Evolutionary conservation across 805 yeast genomes (phyloP), one percentile per base, ranked within the genome.

Genomic region (Grigorovia transvaalensis): DNA sequence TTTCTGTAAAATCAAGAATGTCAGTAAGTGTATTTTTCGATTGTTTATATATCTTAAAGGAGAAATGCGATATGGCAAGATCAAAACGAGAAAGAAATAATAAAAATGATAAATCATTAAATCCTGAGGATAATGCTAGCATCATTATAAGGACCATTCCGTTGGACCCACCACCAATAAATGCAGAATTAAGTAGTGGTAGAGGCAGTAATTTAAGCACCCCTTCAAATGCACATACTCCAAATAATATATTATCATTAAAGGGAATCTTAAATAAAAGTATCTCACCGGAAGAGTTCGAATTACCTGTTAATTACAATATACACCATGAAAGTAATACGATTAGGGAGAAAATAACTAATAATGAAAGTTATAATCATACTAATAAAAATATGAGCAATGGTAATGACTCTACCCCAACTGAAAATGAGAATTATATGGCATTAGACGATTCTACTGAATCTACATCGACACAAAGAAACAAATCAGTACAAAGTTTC

Each of bases 1-100:
- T 86, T 4, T 76, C 77, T 2, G 83, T 90, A 15, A 75, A 86
- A 48, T 84, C 95, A 6, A 77, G 99, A 58, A 85, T 88, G 95
- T 79, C 95, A 9, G 96, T 96, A 0, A 84, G 93, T 53, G 88
- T 90, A 2, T 88, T 91, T 60, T 93, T 91, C 66, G 99, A 93
- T 68, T 84, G 91, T 59, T 71, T 91, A 48, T 86, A 89, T 80
- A 76, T 87, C 3, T 71, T 93, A 60, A 73, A 96, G 59, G 91
- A 88, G 58, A 85, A 87, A 65, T 87, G 88, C 54, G 96, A 96
- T 13, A 85, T 89, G 85, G 80, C 85, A 50, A 82, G 82, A 56
- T 73, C 80, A 48, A 78, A 70, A 41, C 57, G 68, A 68, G 77
- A 52, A 57, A 46, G 44, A 38, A 38, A 38, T 38, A 49, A 46